These are phyloP conservation scores for Globisporangium canariense DNA, from an alignment of 352 stramenopile species.

Conservation along the genomic window DNA sequence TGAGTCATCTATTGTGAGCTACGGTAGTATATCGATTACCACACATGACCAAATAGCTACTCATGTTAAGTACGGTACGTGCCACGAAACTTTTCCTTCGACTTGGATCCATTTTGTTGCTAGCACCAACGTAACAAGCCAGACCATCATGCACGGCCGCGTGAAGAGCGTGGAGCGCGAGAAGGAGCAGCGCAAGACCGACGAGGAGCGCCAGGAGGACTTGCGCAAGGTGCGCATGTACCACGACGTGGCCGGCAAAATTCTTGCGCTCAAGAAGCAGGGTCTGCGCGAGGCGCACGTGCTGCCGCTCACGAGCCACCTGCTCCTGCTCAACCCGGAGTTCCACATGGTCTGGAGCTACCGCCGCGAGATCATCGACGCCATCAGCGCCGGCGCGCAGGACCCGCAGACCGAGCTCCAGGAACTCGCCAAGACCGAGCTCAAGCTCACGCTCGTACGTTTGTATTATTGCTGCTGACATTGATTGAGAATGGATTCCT, in stretches of 20 bases:
- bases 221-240: slow-evolving; percentile 68
- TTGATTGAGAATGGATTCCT: background rate
- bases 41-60: too few relatives aligned
- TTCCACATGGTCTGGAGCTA: slow-evolving; percentile 97
- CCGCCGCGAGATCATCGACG: slow-evolving; percentile 89
- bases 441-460: slow-evolving; percentile 80
- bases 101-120: background rate
- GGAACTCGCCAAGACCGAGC: slow-evolving; percentile 76
- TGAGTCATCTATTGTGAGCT: too few relatives aligned
- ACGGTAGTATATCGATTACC: too few relatives aligned
- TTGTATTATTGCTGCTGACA: background rate
- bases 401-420: slow-evolving; percentile 27
- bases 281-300: slow-evolving; percentile 42
- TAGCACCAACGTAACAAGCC: background rate
- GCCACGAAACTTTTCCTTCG: too few relatives aligned
- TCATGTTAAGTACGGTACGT: too few relatives aligned
- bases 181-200: slow-evolving; percentile 64
- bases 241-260: slow-evolving; percentile 70
- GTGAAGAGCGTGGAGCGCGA: slow-evolving; percentile 75
- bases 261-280: slow-evolving; percentile 61
- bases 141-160: slow-evolving; percentile 53
- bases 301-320: slow-evolving; percentile 87
- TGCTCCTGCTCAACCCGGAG: slow-evolving; percentile 96
- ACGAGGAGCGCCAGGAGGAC: slow-evolving; percentile 60
- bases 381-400: slow-evolving; percentile 26